Evolutionary conservation across 2,329 filamentous ascomycete species (phyloP), one percentile per base, ranked within the genome.

Genomic region (Venturia effusa): DNA sequence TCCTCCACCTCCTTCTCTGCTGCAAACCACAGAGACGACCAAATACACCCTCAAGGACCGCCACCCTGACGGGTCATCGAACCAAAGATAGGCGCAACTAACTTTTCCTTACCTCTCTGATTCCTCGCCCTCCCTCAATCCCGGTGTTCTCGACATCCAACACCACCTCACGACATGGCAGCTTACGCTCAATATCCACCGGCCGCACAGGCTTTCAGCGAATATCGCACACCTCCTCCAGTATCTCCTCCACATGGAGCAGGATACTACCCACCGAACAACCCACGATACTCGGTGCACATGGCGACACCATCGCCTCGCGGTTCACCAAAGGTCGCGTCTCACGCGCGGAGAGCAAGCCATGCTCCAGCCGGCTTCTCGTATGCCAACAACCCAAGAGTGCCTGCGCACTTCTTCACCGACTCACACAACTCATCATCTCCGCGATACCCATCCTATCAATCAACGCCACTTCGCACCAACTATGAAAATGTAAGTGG

Each of bases 401-500:
- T 68, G 68, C 70, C 65, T 67, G 71, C 45, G 69, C 72, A 69
- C 71, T 74, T 66, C 70, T 70, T 68, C 22, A 67, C 67, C 63
- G 70, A 79, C 67, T 76, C 76, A 61, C 77, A 78, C 67, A 39
- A 59, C 22, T 30, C 63, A 32, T 45, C 76, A 66, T 74, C 74
- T 63, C 75, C 77, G 61, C 72, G 74, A 65, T 80, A 78, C 70
- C 45, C 59, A 41, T 62, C 59, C 30, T 62, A 60, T 32, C 54
- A 40, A 55, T 54, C 63, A 48, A 41, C 60, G 63, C 81, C 55
- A 71, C 71, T 55, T 68, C 71, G 66, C 71, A 72, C 63, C 34
- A 55, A 55, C 22, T 71, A 77, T 74, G 83, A 86, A 76, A 81
- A 83, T 86, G 84, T 87, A 86, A 87, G 84, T 87, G 81, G 79